phyloP scores from a whole-genome alignment of 306 rosid species.

The Trifolium fragiferum region DNA sequence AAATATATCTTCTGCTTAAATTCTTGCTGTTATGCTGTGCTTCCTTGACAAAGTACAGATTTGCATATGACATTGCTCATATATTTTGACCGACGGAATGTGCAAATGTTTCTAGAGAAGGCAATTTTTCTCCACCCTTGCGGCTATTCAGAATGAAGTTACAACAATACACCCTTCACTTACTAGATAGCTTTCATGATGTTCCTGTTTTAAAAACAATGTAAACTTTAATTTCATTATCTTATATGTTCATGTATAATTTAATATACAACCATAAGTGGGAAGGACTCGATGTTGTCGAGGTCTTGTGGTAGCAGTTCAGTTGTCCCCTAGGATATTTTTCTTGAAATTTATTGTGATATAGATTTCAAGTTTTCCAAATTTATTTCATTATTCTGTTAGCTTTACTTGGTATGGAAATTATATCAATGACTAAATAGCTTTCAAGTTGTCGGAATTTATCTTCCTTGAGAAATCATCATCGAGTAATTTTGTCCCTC shows the following conservation, averaged over 20 bases:
- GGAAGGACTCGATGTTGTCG: neutral
- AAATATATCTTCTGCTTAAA: conserved; percentile 22
- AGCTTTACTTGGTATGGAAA: conserved; percentile 2
- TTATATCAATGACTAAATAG: neutral
- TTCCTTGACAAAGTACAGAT: conserved; percentile 69
- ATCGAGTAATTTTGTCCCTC: no score
- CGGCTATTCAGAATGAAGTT: conserved; percentile 30
- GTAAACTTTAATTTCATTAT: conserved; percentile 11
- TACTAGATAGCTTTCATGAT: conserved; percentile 35
- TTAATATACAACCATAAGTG: conserved; percentile 25
- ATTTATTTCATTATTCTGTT: conserved; percentile 17
- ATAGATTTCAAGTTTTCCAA: conserved; percentile 17
- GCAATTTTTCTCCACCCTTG: conserved; percentile 10
- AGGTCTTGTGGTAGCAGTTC: conserved; percentile 11
- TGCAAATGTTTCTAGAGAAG: conserved; percentile 36
- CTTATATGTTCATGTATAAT: conserved; percentile 31
- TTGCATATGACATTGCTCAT: conserved; percentile 92
- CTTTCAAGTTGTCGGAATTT: neutral
- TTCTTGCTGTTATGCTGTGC: conserved; percentile 15
- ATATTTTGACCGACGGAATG: conserved; percentile 64
- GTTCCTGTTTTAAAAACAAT: conserved; percentile 19
- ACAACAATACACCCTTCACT: conserved; percentile 25
- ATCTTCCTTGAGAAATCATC: no score
- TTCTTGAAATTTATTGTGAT: conserved; percentile 23
- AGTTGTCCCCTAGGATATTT: conserved; percentile 23